These are phyloP conservation scores for Reticulascus tulasneorum DNA, from an alignment of 2,329 filamentous ascomycete genomes.

Conservation along the genomic window DNA sequence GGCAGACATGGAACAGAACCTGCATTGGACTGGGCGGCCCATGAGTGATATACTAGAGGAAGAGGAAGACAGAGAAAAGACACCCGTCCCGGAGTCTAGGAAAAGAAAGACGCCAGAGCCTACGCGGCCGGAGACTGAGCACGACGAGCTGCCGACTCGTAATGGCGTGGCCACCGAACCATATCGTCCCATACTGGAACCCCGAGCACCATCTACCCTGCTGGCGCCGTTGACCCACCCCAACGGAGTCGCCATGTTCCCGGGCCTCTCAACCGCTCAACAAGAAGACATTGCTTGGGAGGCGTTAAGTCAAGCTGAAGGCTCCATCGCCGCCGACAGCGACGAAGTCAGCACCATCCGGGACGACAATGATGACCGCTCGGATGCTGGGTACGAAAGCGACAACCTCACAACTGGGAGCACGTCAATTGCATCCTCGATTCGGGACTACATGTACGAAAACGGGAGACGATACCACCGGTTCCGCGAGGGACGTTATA, in stretches of 20 bases:
- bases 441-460: constrained; percentile 47
- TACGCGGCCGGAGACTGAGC: no score
- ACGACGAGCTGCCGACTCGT: no score
- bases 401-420: constrained; percentile 31
- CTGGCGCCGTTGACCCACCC: constrained; percentile 31
- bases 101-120: no score
- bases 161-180: no score
- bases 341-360: constrained; percentile 18
- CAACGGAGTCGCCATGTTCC: constrained; percentile 33
- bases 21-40: no score
- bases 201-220: constrained; percentile 18
- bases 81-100: no score
- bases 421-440: constrained; percentile 33
- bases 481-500: constrained; percentile 51
- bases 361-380: constrained; percentile 16
- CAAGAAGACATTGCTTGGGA: constrained; percentile 31
- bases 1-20: no score
- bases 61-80: no score
- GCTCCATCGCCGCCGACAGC: constrained; percentile 30
- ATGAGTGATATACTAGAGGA: no score
- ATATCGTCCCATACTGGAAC: no score
- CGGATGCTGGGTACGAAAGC: constrained; percentile 34
- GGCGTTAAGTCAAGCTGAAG: constrained; percentile 31
- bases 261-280: constrained; percentile 27
- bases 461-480: constrained; percentile 58